Base-by-base conservation (phyloP, 1,139 yeast species). In the Groenewaldozyma auringiensis region DNA sequence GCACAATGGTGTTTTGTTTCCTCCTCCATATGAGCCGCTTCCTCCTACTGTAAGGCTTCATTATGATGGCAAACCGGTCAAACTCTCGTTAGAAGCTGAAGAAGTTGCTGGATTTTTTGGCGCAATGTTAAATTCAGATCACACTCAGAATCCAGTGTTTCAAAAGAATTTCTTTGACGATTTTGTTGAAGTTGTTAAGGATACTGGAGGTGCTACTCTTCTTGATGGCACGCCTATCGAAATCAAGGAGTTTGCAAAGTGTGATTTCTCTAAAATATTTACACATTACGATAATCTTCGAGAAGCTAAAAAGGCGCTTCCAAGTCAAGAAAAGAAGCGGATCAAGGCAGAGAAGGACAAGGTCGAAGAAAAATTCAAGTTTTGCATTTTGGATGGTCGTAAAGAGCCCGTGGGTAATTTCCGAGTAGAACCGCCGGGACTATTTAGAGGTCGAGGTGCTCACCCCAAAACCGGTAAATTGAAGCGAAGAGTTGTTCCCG, bases 81-180 rank as follows among this genome's bases (percentile, higher is more conserved):
- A 68, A 22, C 70, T 89, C 50, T 92, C 95, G 0, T 66, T 69
- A 1, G 85, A 75, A 47, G 97, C 96, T 1, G 98, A 92, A 65
- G 97, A 92, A 64, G 96, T 92, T 32, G 97, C 96, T 0, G 96
- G 96, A 0, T 89, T 88, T 61, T 92, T 74, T 64, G 97, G 84
- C 16, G 96, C 96, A 4, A 75, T 89, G 78, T 52, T 89, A 39
- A 89, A 85, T 55, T 76, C 94, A 0, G 96, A 88, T 55, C 96
- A 89, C 64, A 94, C 89, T 13, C 75, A 79, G 53, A 89, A 88
- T 60, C 89, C 94, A 0, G 81, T 78, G 1, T 92, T 92, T 64
- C 94, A 82, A 55, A 76, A 80, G 60, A 92, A 92, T 63, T 92
- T 92, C 67, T 89, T 89, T 57, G 65, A 71, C 22, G 98, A 92